Base-by-base conservation (phyloP, 305 asterid species). In the Withania somnifera region DNA sequence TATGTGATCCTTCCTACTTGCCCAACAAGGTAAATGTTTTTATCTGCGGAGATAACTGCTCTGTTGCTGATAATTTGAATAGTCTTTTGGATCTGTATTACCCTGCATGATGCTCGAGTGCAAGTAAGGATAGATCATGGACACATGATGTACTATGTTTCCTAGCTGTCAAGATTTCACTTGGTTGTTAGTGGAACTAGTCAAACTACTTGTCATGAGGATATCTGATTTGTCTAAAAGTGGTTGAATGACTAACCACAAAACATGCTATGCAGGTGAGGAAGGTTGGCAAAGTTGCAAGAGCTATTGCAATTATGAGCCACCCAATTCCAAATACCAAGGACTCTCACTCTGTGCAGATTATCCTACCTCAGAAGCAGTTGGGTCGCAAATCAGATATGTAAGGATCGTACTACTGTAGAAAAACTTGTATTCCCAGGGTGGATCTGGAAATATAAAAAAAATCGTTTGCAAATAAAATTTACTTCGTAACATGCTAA, bases 1-100 rank as follows among this genome's bases (percentile, higher is more conserved):
- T 96, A n/a, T 96, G 99, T 7, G 99, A 96, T 86, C 98, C 99
- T 85, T 96, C 99, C 42, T 94, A 96, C 93, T 92, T 96, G 88
- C 45, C 93, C 81, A 84, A 83, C 91, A 96, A 96, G 98, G 99
- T 96, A 91, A 76, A 64, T 63, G 45, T 32, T 51, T 81, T 42
- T 19, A 13, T 11, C 68, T 81, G 34, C 6, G 2, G 54, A 1
- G 67, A 51, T 66, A 34, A 51, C 17, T 81, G 4, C n/a, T 75
- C 45, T 30, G 19, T 51, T 51, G 47, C 47, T 30, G 5, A 51
- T 15, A 28, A 28, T 50, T 47, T 75, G 42, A 75, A 26, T 75
- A 75, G 61, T 26, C 24, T 50, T 50, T n/a, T 75, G 61, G 26
- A 75, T 75, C 47, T 75, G 9, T 51, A 75, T 26, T 28, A 75